Evolutionary conservation across 176 grass and related monocot species (phyloP).

Genomic region (Tillandsia fasciculata): DNA sequence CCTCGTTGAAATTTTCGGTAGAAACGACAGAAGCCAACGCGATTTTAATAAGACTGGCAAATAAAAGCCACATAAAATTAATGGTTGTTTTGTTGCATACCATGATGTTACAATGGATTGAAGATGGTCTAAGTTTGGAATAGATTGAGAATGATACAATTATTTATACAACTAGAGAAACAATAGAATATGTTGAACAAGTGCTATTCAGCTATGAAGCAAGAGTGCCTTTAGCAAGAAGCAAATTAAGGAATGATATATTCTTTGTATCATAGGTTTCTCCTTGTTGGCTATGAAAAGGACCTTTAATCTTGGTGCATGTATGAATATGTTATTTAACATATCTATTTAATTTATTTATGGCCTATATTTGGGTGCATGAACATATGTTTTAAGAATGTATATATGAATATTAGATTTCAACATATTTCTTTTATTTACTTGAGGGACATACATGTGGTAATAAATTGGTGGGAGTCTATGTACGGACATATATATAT

Average conservation of each 20-base stretch:
- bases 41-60: not conserved
- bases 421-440: no score
- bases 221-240: not conserved
- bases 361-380: no score
- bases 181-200: not conserved
- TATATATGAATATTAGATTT: not conserved
- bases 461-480: no score
- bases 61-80: not conserved
- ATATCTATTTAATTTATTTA: no score
- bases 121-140: not conserved
- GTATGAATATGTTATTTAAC: no score
- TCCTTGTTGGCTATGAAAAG: no score
- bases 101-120: not conserved
- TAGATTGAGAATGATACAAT: not conserved
- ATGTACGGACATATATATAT: no score
- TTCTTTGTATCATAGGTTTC: not conserved
- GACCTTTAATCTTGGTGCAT: no score
- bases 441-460: no score
- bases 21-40: conserved; percentile 21
- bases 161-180: not conserved
- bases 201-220: not conserved
- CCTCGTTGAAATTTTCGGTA: conserved; percentile 22
- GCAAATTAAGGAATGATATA: not conserved
- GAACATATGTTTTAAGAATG: not conserved
- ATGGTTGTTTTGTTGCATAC: not conserved